Conservation (phyloP, 345 rosid species). For the Jatropha curcas region DNA sequence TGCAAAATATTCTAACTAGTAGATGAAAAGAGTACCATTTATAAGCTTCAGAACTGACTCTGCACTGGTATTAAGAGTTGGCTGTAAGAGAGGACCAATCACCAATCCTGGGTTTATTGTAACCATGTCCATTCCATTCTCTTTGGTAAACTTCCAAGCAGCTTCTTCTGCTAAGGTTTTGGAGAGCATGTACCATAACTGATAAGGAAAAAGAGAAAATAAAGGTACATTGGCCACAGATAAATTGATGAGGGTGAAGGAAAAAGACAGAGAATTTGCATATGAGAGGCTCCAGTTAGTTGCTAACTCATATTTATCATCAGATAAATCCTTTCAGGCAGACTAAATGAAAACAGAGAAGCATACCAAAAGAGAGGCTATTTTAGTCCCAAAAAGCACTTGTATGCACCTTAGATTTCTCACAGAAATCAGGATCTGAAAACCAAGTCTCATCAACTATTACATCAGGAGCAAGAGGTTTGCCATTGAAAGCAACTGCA, state of each 20-base stretch:
- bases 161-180: slow-evolving; percentile 22
- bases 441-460: slow-evolving; percentile 12
- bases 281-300: neutral
- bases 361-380: no score
- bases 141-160: slow-evolving; percentile 23
- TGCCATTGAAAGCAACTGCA: neutral
- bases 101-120: slow-evolving; percentile 13
- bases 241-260: neutral
- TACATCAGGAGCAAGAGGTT: neutral
- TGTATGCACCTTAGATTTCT: neutral
- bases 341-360: neutral
- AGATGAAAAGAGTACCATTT: neutral
- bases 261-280: neutral
- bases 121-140: slow-evolving; percentile 14
- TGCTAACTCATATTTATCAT: neutral
- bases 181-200: slow-evolving; percentile 2
- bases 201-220: neutral
- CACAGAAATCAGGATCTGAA: slow-evolving; percentile 12
- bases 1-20: neutral
- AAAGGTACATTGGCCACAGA: neutral
- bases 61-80: neutral
- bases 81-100: slow-evolving; percentile 23
- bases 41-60: slow-evolving; percentile 4
- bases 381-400: neutral
- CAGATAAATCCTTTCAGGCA: neutral